Conservation (phyloP, 2,329 filamentous ascomycete species). For the Cladosporium sp. region DNA sequence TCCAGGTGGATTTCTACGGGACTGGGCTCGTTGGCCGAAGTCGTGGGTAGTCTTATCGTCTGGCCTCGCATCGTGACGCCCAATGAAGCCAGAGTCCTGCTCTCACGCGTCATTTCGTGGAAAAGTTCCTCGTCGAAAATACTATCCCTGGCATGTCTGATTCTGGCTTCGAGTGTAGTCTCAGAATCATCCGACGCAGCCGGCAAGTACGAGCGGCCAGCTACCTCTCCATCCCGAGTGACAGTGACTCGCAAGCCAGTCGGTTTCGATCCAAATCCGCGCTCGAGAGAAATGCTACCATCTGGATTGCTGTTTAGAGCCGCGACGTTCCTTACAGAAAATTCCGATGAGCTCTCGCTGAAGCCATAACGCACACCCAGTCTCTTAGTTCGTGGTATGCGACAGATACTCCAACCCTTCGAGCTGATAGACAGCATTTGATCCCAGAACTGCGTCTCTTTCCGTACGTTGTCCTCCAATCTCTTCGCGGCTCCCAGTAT, state of each 20-base stretch:
- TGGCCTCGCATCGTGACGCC: conserved; percentile 59
- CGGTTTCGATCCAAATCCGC: conserved; percentile 50
- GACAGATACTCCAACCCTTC: conserved; percentile 80
- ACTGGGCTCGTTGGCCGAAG: not conserved
- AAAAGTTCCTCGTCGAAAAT: conserved; percentile 83
- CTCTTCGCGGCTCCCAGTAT: conserved; percentile 67
- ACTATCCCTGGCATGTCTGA: conserved; percentile 71
- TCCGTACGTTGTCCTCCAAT: conserved; percentile 69
- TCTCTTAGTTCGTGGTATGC: conserved; percentile 65
- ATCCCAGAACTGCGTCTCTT: conserved; percentile 84
- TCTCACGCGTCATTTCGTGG: conserved; percentile 81
- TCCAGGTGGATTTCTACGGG: conserved; percentile 56
- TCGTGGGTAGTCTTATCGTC: conserved; percentile 28
- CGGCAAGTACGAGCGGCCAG: conserved; percentile 49
- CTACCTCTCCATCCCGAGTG: conserved; percentile 51
- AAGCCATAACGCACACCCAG: conserved; percentile 89
- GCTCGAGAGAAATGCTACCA: conserved; percentile 71
- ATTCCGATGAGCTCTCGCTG: conserved; percentile 60
- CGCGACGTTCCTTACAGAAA: conserved; percentile 69
- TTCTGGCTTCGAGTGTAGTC: conserved; percentile 59
- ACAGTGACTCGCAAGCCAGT: conserved; percentile 65
- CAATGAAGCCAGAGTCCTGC: conserved; percentile 65
- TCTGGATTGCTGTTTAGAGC: conserved; percentile 70
- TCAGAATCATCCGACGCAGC: conserved; percentile 42
- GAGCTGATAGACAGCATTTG: conserved; percentile 76